phyloP scores from a whole-genome alignment of 345 rosid species.

The Citrus reticulata region DNA sequence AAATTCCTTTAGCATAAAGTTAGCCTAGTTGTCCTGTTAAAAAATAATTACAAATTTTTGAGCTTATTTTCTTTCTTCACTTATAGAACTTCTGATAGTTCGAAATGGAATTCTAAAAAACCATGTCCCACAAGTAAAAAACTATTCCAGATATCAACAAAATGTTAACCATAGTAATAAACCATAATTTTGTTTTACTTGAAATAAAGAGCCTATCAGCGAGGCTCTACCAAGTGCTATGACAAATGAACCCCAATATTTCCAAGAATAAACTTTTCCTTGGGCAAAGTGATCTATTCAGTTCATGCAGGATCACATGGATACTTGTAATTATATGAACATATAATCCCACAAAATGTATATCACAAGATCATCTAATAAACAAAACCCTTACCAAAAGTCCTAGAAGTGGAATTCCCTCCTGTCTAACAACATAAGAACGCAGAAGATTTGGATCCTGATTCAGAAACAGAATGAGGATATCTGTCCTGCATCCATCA shows the following conservation, averaged over 20 bases:
- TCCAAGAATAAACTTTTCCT: background rate
- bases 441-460: slow-evolving; percentile 72
- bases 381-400: slow-evolving; percentile 64
- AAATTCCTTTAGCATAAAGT: background rate
- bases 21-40: background rate
- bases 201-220: background rate
- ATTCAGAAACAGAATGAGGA: slow-evolving; percentile 78
- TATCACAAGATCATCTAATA: background rate
- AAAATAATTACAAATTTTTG: background rate
- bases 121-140: background rate
- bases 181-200: background rate
- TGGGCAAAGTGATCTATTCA: background rate
- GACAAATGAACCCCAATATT: background rate
- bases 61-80: background rate
- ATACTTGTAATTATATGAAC: background rate
- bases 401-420: slow-evolving; percentile 79
- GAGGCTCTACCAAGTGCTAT: background rate
- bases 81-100: background rate
- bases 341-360: background rate
- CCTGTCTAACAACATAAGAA: slow-evolving; percentile 62
- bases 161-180: background rate
- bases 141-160: background rate
- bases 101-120: background rate
- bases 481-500: slow-evolving; percentile 89
- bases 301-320: background rate